A percentile compares a stretch with the other conserved stretches of the same genome.
Conservation (phyloP, 345 rosid genomes). For the Erysimum cheiranthoides region DNA sequence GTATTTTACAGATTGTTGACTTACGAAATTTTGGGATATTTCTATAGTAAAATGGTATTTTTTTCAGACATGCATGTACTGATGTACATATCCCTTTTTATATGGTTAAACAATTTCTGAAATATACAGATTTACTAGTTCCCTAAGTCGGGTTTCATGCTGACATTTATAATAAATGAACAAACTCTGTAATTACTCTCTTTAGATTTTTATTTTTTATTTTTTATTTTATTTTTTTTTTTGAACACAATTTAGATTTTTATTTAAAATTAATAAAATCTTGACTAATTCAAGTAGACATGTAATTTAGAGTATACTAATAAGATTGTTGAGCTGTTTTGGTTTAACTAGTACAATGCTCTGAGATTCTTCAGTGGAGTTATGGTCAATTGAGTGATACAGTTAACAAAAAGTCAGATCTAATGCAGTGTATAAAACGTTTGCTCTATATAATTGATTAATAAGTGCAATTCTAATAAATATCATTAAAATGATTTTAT, state of each 20-base stretch:
- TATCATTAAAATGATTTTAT: no score
- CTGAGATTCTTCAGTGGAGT: not conserved
- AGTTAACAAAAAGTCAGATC: not conserved
- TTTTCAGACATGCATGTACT: conserved; percentile 30
- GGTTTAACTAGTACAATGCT: not conserved
- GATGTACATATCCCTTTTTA: conserved; percentile 7
- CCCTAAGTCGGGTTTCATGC: conserved; percentile 26
- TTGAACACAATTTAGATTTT: no score
- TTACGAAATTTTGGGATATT: not conserved
- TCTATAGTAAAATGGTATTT: not conserved
- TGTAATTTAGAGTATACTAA: not conserved
- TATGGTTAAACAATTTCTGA: conserved; percentile 31
- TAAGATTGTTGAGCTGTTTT: not conserved
- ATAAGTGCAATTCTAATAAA: no score
- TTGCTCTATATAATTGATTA: not conserved
- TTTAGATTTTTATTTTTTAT: no score
- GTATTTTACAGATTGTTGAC: conserved; percentile 14
- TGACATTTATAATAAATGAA: conserved; percentile 9
- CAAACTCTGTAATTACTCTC: not conserved
- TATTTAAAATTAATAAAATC: not conserved
- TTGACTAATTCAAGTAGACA: not conserved
- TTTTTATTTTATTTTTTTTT: no score
- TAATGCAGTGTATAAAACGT: not conserved
- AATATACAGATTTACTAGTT: conserved; percentile 29
- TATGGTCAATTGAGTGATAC: not conserved